Evolutionary conservation across 1,284 basidiomycete genomes (phyloP).

Genomic region (Acaromyces ingoldii): DNA sequence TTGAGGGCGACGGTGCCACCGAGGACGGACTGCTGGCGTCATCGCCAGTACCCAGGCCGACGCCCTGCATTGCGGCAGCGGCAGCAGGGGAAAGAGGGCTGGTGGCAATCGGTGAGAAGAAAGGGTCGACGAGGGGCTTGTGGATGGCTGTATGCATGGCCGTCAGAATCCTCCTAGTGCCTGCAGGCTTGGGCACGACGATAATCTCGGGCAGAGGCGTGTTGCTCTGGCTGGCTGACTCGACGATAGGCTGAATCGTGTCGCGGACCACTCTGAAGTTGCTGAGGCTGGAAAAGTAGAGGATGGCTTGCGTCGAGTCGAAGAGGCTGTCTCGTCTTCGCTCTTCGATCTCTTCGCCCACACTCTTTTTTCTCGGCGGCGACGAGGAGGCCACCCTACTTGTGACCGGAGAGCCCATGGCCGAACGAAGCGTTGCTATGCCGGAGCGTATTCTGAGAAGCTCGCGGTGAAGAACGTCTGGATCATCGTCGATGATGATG

Average conservation of each 20-base stretch:
- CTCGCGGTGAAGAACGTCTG: constrained; percentile 32
- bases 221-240: constrained; percentile 22
- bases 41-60: no score
- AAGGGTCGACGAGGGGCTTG: constrained; percentile 66
- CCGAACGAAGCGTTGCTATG: constrained; percentile 26
- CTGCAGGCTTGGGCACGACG: constrained; percentile 34
- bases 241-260: constrained; percentile 30
- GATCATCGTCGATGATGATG: constrained; percentile 40
- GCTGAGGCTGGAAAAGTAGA: constrained; percentile 34
- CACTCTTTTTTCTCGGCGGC: neutral
- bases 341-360: neutral
- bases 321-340: no score
- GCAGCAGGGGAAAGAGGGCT: no score
- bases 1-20: no score
- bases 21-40: no score
- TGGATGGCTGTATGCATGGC: constrained; percentile 26
- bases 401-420: constrained; percentile 9
- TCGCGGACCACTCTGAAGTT: constrained; percentile 26
- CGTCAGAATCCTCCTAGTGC: constrained; percentile 26
- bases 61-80: no score
- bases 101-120: neutral
- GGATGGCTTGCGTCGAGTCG: constrained; percentile 26
- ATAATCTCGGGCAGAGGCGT: constrained; percentile 33
- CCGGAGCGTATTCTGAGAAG: constrained; percentile 33
- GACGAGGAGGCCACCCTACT: no score